Percentiles rank a stretch among this genome's conserved stretches.
Evolutionary conservation across 2,329 filamentous ascomycete species (phyloP).

Genomic region (Bipolaris gigantea): DNA sequence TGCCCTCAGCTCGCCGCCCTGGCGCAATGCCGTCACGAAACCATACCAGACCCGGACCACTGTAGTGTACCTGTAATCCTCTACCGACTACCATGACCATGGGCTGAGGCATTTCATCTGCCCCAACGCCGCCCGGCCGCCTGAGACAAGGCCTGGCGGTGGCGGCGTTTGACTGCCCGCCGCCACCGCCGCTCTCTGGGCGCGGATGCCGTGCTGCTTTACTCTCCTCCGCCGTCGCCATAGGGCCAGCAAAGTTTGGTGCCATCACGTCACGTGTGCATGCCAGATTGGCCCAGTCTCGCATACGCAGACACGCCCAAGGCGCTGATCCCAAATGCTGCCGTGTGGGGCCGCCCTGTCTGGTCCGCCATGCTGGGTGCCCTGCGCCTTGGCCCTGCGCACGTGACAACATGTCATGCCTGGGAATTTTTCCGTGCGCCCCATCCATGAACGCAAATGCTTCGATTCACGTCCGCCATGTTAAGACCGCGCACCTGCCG

Average conservation of each 20-base stretch:
- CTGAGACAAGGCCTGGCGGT: not conserved
- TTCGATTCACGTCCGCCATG: slow-evolving; percentile 27
- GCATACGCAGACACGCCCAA: too few relatives aligned
- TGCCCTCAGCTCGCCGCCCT: not conserved
- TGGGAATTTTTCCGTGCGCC: slow-evolving; percentile 16
- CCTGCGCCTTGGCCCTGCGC: not conserved
- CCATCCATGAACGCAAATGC: not conserved
- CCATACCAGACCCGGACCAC: too few relatives aligned
- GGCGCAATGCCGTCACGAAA: not conserved
- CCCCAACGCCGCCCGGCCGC: not conserved
- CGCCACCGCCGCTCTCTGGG: not conserved
- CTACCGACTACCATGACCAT: too few relatives aligned
- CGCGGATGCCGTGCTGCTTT: not conserved
- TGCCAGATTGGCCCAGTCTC: too few relatives aligned
- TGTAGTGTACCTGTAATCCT: too few relatives aligned
- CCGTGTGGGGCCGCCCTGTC: slow-evolving; percentile 9
- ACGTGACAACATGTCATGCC: slow-evolving; percentile 15
- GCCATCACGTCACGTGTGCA: too few relatives aligned
- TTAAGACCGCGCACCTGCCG: slow-evolving; percentile 35
- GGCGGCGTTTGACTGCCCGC: not conserved
- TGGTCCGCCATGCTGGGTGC: slow-evolving; percentile 5
- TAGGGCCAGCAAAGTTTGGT: too few relatives aligned
- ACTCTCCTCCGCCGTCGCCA: too few relatives aligned
- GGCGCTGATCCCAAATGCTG: slow-evolving; percentile 7
- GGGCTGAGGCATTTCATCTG: too few relatives aligned